Conservation (phyloP, 1,139 yeast genomes). For the Geotrichum klebahnii region DNA sequence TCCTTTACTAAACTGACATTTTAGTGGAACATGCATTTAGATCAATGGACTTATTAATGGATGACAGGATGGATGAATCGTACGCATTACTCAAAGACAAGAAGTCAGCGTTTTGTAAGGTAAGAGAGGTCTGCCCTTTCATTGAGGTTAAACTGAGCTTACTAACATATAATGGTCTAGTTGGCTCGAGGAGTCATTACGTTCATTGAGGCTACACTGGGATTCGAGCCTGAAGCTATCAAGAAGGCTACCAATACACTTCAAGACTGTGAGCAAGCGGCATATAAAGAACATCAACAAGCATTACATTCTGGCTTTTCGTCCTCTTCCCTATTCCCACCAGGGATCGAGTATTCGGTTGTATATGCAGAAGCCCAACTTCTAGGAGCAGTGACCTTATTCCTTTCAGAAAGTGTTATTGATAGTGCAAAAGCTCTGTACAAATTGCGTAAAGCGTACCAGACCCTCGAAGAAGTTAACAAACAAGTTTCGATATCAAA, state of each 20-base stretch:
- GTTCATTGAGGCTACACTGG: slow-evolving; percentile 86
- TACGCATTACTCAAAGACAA: slow-evolving; percentile 50
- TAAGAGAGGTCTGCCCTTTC: background rate
- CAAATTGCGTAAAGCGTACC: slow-evolving; percentile 83
- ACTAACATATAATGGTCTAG: background rate
- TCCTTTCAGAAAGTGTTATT: slow-evolving; percentile 59
- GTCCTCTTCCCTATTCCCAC: slow-evolving; percentile 77
- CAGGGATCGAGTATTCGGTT: slow-evolving; percentile 90
- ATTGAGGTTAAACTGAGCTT: background rate
- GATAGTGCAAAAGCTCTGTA: slow-evolving; percentile 87
- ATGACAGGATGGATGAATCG: slow-evolving; percentile 76
- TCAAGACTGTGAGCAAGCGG: slow-evolving; percentile 65
- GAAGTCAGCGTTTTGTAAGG: slow-evolving; percentile 36
- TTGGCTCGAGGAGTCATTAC: slow-evolving; percentile 84
- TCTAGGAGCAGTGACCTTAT: slow-evolving; percentile 71
- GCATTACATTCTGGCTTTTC: slow-evolving; percentile 55
- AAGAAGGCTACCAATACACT: slow-evolving; percentile 67
- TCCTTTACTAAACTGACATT: background rate
- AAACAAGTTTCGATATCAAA: slow-evolving; percentile 34
- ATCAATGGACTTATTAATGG: slow-evolving; percentile 88
- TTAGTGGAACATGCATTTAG: slow-evolving; percentile 65
- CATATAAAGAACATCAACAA: slow-evolving; percentile 57
- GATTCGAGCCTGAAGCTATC: slow-evolving; percentile 88
- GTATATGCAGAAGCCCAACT: slow-evolving; percentile 85
- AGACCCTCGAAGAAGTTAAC: slow-evolving; percentile 73